These are phyloP conservation scores for Rhododendron kiyosumense DNA, from an alignment of 148 eudicot genomes.

Conservation along the genomic window DNA sequence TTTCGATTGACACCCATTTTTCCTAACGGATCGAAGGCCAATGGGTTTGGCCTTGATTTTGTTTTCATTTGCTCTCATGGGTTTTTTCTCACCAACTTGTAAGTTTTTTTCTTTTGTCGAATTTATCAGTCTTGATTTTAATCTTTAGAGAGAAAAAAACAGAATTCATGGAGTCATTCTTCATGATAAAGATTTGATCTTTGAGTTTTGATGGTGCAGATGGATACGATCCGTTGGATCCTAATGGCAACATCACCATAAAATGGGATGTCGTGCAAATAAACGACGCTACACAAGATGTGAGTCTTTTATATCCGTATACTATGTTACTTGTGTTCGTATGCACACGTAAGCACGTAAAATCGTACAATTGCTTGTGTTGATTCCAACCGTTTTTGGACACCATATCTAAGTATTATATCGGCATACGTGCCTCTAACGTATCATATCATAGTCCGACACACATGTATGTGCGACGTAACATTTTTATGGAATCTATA, in stretches of 20 bases:
- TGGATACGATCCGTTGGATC: conserved; percentile 77
- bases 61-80: conserved; percentile 6
- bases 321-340: background rate
- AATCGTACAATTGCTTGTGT: background rate
- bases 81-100: conserved; percentile 22
- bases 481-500: background rate
- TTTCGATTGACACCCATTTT: conserved; percentile 20
- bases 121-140: background rate
- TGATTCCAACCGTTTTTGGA: background rate
- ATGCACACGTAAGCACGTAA: background rate
- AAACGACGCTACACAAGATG: conserved; percentile 31
- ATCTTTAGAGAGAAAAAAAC: too few species aligned
- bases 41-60: conserved; percentile 17
- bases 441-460: background rate
- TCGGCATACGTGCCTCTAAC: background rate
- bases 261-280: conserved; percentile 68
- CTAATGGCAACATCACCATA: conserved; percentile 69
- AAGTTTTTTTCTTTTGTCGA: conserved; percentile 7
- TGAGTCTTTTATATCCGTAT: conserved; percentile 18
- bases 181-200: background rate
- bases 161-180: background rate
- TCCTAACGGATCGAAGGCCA: conserved; percentile 11
- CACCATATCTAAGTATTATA: background rate
- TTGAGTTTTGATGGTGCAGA: conserved; percentile 34
- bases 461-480: background rate